A percentile compares a stretch with the other conserved stretches of the same genome.
Evolutionary conservation across 306 rosid species (phyloP).

Genomic region (Rosa multiflora): DNA sequence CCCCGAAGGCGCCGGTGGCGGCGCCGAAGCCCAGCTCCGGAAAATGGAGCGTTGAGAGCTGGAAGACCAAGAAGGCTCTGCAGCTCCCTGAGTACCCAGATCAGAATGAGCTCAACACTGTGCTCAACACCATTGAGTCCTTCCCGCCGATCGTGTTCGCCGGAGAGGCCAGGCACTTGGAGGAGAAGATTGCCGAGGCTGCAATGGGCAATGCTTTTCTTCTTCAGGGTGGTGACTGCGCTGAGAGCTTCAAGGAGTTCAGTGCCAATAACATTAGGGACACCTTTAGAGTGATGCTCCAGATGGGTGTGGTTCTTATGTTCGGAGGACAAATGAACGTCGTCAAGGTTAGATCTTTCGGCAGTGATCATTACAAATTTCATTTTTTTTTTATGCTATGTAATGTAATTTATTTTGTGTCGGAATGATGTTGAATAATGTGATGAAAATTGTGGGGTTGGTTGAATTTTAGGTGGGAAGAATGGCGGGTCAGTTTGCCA

Average conservation of each 20-base stretch:
- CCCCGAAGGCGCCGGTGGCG: background rate
- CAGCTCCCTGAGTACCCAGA: constrained; percentile 74
- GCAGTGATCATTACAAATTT: background rate
- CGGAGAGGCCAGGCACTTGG: constrained; percentile 70
- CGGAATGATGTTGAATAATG: background rate
- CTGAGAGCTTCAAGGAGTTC: constrained; percentile 82
- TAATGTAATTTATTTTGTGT: no score
- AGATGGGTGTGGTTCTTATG: constrained; percentile 81
- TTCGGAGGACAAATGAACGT: constrained; percentile 74
- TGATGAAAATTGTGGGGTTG: background rate
- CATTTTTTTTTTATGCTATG: background rate
- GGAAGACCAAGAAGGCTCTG: constrained; percentile 57
- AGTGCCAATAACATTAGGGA: constrained; percentile 70
- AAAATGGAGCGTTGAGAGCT: constrained; percentile 60
- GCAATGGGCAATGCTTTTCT: constrained; percentile 73
- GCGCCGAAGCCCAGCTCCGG: constrained; percentile 10
- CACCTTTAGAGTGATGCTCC: constrained; percentile 61
- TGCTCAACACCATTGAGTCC: constrained; percentile 50
- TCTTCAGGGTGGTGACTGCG: constrained; percentile 74
- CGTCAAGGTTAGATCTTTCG: constrained; percentile 38
- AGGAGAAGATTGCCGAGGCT: constrained; percentile 67
- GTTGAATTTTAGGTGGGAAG: constrained; percentile 59
- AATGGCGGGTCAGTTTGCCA: constrained; percentile 82
- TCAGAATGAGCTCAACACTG: constrained; percentile 45
- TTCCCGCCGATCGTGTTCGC: constrained; percentile 82